Conservation (phyloP, 257 asterid genomes). For the Mentha longifolia region DNA sequence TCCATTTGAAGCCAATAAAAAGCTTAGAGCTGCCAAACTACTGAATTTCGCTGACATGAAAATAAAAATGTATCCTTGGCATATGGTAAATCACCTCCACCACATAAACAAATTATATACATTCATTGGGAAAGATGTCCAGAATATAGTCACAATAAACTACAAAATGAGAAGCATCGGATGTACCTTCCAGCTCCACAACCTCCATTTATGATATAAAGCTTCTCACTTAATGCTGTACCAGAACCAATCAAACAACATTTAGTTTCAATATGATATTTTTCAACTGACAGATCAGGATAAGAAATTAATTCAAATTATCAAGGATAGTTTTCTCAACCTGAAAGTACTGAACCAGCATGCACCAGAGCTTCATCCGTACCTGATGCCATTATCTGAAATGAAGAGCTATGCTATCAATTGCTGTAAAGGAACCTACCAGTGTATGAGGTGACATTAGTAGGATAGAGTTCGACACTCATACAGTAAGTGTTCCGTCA, state of each 20-base stretch:
- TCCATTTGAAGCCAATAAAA: background rate
- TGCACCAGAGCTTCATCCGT: conserved; percentile 87
- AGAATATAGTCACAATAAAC: background rate
- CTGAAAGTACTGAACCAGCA: conserved; percentile 88
- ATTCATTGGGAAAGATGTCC: background rate
- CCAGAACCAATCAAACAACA: conserved; percentile 36
- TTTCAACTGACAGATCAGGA: conserved; percentile 20
- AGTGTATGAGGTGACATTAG: conserved; percentile 9
- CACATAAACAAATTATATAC: background rate
- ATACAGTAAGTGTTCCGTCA: conserved; percentile 90
- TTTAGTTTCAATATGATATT: conserved; percentile 27
- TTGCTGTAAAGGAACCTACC: conserved; percentile 29
- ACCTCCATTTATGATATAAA: conserved; percentile 88
- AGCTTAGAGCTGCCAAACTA: conserved; percentile 1
- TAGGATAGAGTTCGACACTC: conserved; percentile 34
- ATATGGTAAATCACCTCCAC: conserved; percentile 8
- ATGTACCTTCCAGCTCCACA: conserved; percentile 97
- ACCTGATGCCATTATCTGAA: conserved; percentile 97
- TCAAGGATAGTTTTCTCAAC: conserved; percentile 42
- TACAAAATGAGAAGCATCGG: conserved; percentile 23
- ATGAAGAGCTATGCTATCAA: conserved; percentile 34
- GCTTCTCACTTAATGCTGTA: conserved; percentile 94
- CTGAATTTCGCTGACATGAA: too few species aligned
- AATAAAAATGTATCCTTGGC: background rate
- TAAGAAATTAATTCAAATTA: conserved; percentile 21